Base-by-base conservation (phyloP, 331 rosid genomes). In the Pyrus hybrid region DNA sequence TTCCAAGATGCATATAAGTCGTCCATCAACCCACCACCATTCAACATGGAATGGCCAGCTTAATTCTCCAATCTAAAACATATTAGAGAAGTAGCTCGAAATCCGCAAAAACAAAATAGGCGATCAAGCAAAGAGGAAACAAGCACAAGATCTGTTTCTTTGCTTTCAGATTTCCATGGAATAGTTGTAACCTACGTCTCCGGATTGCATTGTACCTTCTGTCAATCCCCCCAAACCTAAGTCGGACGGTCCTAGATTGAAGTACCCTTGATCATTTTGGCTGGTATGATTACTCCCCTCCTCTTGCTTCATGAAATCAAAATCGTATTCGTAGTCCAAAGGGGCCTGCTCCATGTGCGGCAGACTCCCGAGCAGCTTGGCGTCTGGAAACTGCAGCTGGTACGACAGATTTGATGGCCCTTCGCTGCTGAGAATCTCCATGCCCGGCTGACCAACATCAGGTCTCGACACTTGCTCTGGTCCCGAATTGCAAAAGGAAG, bases 281-380 rank as follows among this genome's bases (percentile, higher is more conserved):
- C 51, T 75, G 4, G 8, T 64, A 67, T 18, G 69, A 22, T 67
- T 75, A 67, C 81, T 75, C 70, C 73, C 90, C 13, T 84, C 83
- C 64, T 76, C 92, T 20, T 81, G 20, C 78, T 83, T 89, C 32
- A 88, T 33, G 80, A 93, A 87, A 78, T 90, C 97, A 21, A 84
- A 83, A 20, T 91, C 77, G 28, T 87, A 88, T 68, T 88, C 91
- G 12, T 75, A 58, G 70, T 58, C 72, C 0, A 88, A 77, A n/a
- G 86, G 57, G 33, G 79, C 47, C 62, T 85, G 86, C 14, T 90
- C 97, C 91, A 87, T 86, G 64, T 86, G 91, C 28, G 80, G 80
- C 67, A 86, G 71, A 77, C 91, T 87, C 41, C 94, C 96, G 14
- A 88, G 81, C 63, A 88, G 71, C 81, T 85, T 91, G n/a, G 89